Base-by-base conservation (phyloP, 805 yeast genomes). In the Zygosaccharomyces siamensis region DNA sequence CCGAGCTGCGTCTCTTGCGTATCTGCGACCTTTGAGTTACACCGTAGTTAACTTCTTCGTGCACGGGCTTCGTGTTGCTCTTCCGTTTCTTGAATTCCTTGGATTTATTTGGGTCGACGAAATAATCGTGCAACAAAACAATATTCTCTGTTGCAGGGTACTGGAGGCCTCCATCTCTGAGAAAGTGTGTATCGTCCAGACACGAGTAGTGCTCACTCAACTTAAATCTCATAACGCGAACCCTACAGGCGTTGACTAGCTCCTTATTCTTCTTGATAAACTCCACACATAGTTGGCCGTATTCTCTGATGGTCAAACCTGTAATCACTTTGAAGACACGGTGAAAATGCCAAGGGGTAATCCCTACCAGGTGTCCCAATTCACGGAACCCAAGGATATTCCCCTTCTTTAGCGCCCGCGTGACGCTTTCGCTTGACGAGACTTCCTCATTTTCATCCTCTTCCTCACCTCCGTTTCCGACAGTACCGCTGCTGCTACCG, bases 261-360 rank as follows among this genome's bases (percentile, higher is more conserved):
- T 52, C 56, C 38, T 52, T 53, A 43, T 56, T 58, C 35, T 66
- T 65, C 52, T 75, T 75, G 56, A 83, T 71, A 57, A 66, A 80
- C 53, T 79, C 83, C 73, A 80, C 83, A 62, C 95, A 86, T 53
- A 82, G 81, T 61, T 88, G 95, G 45, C 96, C 96, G 60, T 88
- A 88, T 5, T 87, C 84, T 71, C 88, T 86, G 21, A 95, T 95
- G 1, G 96, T 88, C 50, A 87, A 75, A 2, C 95, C 92, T 4
- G 95, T 86, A 52, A 88, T 86, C 47, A 83, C 78, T 67, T 89
- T 84, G 73, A 89, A 89, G 21, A 89, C 95, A 45, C 96, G 73
- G 72, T 89, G 96, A 68, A 89, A 89, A 67, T 89, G 96, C 96
- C 96, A 89, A 23, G 96, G 93, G 8, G 88, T 79, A 50, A 89